phyloP scores from a whole-genome alignment of 1,284 basidiomycete species.

The Naganishia albida region DNA sequence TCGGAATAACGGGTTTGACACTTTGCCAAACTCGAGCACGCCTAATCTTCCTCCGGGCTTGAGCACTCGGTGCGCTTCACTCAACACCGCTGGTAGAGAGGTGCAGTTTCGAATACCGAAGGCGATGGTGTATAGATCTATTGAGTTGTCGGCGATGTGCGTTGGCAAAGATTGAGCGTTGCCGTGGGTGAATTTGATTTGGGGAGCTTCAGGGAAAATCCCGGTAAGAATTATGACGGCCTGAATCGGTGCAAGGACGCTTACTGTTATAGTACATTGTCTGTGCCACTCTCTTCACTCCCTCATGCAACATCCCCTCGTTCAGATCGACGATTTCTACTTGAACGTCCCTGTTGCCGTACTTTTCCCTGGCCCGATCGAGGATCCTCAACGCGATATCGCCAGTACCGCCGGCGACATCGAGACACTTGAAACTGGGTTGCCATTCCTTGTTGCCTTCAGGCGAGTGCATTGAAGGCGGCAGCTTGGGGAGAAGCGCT shows the following conservation, averaged over 20 bases:
- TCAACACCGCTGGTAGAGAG: constrained; percentile 81
- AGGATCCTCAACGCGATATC: constrained; percentile 95
- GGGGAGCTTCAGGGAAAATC: constrained; percentile 68
- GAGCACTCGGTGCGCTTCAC: constrained; percentile 88
- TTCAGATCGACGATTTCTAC: constrained; percentile 97
- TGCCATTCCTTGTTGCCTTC: constrained; percentile 30
- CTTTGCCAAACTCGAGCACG: constrained; percentile 95
- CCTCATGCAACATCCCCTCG: constrained; percentile 90
- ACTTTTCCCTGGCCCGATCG: constrained; percentile 84
- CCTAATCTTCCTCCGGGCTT: constrained; percentile 96
- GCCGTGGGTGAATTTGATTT: constrained; percentile 87
- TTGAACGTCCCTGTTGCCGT: constrained; percentile 81
- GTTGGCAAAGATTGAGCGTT: constrained; percentile 82
- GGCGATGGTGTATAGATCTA: constrained; percentile 97
- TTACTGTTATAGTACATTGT: constrained; percentile 95
- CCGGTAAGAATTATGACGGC: constrained; percentile 30
- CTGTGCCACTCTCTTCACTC: constrained; percentile 84
- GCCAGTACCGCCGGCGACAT: constrained; percentile 96
- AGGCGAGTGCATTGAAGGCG: constrained; percentile 58
- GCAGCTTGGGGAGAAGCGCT: constrained; percentile 66
- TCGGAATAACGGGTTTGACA: constrained; percentile 82
- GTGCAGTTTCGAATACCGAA: constrained; percentile 99
- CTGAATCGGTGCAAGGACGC: constrained; percentile 49
- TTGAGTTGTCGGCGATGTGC: constrained; percentile 70
- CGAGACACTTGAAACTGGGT: constrained; percentile 66